Evolutionary conservation across 805 yeast species (phyloP), one percentile per base, ranked within the genome.

Genomic region (Wickerhamiella galacta): DNA sequence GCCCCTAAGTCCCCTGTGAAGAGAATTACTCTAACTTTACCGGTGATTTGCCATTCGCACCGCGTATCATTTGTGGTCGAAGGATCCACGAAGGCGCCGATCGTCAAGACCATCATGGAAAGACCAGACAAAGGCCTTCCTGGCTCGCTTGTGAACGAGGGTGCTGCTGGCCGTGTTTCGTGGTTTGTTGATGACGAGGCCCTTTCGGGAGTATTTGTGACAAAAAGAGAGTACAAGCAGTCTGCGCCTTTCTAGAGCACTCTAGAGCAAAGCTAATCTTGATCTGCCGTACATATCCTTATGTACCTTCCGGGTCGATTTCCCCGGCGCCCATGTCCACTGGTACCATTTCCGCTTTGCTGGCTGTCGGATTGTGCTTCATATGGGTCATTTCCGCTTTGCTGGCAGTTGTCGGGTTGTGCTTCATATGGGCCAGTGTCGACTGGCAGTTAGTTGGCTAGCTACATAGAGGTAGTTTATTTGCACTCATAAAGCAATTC

Each of bases 161-260:
- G 80, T 20, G 93, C 95, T n/a, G 94, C 93, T 1, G 95, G 95
- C 11, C 76, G 78, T 56, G 94, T 87, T 4, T 71, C 85, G 6
- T 87, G 98, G 98, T 87, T 87, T 61, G 95, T 87, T 22, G 98
- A 87, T 53, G 80, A 82, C 47, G 94, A 75, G 44, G 95, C 95
- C 2, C 69, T 81, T 46, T 68, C 72, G 30, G 94, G 82, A 49
- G 79, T 79, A 31, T 70, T 70, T 47, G 66, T 75, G 32, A 72
- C 78, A 14, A 75, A 74, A 59, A 75, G 72, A 56, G 69, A 73
- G 54, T 75, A 75, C 58, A 75, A 75, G 54, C 70, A 63, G 40
- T 55, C 67, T 33, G 64, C 60, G 2, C 52, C 54, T 3, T 39
- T 35, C n/a, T n/a, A n/a, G n/a, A n/a, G n/a, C n/a, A n/a, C n/a